Percentiles rank a stretch among this genome's conserved stretches.
Evolutionary conservation across 352 stramenopile genomes (phyloP).

Genomic region (Pythium monospermum): DNA sequence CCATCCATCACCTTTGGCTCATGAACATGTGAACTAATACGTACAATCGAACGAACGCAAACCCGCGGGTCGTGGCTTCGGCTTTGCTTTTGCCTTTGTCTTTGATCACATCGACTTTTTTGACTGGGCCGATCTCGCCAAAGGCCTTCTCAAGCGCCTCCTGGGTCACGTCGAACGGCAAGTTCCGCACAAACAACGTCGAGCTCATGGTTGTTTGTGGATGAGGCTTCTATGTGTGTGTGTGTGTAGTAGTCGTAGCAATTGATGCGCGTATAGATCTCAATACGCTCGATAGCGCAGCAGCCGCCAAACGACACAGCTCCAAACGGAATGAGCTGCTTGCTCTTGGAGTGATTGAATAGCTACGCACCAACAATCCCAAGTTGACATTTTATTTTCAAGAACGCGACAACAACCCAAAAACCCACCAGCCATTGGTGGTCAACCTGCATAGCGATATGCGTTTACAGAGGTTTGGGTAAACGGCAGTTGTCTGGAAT

Average conservation of each 20-base stretch:
- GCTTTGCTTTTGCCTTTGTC: constrained; percentile 83
- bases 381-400: constrained; percentile 1
- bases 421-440: constrained; percentile 18
- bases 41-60: constrained; percentile 86
- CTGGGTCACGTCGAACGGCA: constrained; percentile 82
- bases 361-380: constrained; percentile 21
- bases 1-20: not conserved
- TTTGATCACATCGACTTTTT: constrained; percentile 87
- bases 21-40: constrained; percentile 14
- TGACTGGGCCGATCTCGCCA: constrained; percentile 72
- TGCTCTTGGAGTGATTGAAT: too few species aligned
- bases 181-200: constrained; percentile 83
- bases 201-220: constrained; percentile 24
- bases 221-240: not conserved
- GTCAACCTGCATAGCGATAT: constrained; percentile 8
- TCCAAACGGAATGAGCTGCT: too few species aligned
- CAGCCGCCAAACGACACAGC: constrained; percentile 11
- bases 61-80: constrained; percentile 76
- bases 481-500: too few species aligned
- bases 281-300: too few species aligned
- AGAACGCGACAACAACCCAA: constrained; percentile 9
- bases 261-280: too few species aligned
- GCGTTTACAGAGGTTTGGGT: not conserved
- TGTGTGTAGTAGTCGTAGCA: not conserved
- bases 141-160: constrained; percentile 83